phyloP scores from a whole-genome alignment of 805 yeast species.

The Cyberlindnera maritima region DNA sequence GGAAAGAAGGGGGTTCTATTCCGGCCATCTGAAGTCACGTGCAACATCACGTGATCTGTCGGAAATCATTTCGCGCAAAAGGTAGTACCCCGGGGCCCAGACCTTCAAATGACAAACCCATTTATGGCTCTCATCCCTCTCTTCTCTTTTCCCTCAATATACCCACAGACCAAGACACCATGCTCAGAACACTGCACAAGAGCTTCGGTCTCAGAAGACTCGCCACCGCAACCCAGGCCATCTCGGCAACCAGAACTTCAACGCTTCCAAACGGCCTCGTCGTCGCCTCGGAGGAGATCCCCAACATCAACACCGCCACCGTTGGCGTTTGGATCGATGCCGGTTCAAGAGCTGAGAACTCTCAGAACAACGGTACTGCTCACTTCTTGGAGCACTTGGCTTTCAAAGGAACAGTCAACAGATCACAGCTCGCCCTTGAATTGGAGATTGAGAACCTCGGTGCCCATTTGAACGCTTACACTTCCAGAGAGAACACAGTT shows the following conservation, averaged over 20 bases:
- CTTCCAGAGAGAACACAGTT: constrained; percentile 96
- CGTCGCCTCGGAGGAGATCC: constrained; percentile 86
- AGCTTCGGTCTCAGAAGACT: neutral
- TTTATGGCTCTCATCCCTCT: no score
- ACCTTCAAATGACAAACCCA: neutral
- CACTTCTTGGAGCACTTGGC: constrained; percentile 96
- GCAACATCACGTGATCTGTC: no score
- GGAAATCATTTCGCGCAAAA: no score
- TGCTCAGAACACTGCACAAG: constrained; percentile 19
- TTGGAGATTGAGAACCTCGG: constrained; percentile 95
- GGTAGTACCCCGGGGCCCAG: no score
- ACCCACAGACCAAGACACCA: neutral
- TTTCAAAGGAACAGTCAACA: constrained; percentile 84
- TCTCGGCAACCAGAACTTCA: constrained; percentile 60
- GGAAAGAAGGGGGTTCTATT: no score
- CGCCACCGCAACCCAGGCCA: constrained; percentile 5
- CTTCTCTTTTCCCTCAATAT: no score
- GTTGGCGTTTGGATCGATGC: constrained; percentile 99
- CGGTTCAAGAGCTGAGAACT: constrained; percentile 93
- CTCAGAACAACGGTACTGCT: constrained; percentile 88
- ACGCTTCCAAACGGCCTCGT: constrained; percentile 88
- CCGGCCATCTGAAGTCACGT: no score
- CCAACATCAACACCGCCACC: constrained; percentile 89
- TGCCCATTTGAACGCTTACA: constrained; percentile 96
- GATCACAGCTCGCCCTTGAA: constrained; percentile 82